Base-by-base conservation (phyloP, 768 basidiomycete species). In the Trametes cingulata region DNA sequence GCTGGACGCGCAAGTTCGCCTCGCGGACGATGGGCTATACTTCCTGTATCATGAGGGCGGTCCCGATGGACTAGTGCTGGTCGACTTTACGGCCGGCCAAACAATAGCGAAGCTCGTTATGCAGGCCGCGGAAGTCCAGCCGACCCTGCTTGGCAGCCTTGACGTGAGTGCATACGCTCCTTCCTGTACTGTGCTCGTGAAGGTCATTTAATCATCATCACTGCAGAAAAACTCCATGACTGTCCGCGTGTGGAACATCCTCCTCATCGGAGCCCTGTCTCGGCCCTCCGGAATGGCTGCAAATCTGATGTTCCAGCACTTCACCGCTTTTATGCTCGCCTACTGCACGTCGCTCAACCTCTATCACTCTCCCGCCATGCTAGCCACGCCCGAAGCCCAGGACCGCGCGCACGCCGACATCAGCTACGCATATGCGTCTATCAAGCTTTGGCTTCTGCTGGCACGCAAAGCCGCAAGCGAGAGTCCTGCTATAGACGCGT, bases 381-480 rank as follows among this genome's bases (percentile, higher is more conserved):
- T 74, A 1, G 69, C 71, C 5, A 68, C 68, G 37, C 69, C 75
- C 13, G 63, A 62, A 2, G 24, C 48, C 0, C 68, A 77, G 10
- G 80, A 83, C 29, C 68, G 75, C 5, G 80, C 80, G 6, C 80
- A 81, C 35, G 75, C 78, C 0, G 86, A 87, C 61, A 77, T 91
- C 46, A 89, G 88, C 67, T 81, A 86, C 65, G 86, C 85, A 1
- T 88, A 86, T 65, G 79, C 85, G 27, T 77, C 86, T 0, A 80
- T 90, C 66, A 90, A 88, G 67, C 72, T 89, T 1, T 91, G 90
- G 90, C 68, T 91, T 9, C 72, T 90, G 59, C 72, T 90, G 13
- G 82, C 81, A 1, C 75, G 77, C 52, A 80, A 72, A 62, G 33
- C 63, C 3, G 63, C 69, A 0, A 57, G 24, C 49, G 19, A 49